Evolutionary conservation across 1,284 basidiomycete species (phyloP).

Genomic region (Anthracocystis walkeri): DNA sequence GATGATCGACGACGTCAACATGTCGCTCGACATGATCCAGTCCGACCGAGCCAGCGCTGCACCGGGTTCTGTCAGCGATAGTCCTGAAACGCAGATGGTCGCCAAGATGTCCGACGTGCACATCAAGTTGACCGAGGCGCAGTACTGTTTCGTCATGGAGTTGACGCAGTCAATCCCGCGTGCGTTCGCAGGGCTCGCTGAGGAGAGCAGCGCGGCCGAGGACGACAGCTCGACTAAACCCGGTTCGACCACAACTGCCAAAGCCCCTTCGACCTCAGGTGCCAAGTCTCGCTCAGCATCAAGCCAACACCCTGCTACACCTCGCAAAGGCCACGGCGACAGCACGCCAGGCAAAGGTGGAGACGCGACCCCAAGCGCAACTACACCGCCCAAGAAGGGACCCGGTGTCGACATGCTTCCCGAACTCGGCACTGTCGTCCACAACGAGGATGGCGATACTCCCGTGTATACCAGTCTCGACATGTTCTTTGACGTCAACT

Average conservation of each 20-base stretch:
- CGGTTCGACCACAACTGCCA: conserved; percentile 35
- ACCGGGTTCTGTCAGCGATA: conserved; percentile 66
- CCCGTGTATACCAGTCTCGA: conserved; percentile 75
- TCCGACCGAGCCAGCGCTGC: conserved; percentile 29
- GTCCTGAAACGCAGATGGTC: conserved; percentile 71
- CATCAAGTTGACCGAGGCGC: conserved; percentile 87
- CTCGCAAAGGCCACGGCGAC: conserved; percentile 10
- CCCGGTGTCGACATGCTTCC: conserved; percentile 72
- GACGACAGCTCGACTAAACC: conserved; percentile 23
- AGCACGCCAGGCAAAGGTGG: conserved; percentile 23
- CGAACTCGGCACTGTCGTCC: conserved; percentile 71
- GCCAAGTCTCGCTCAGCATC: conserved; percentile 20
- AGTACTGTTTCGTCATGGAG: conserved; percentile 83
- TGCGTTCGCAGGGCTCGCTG: conserved; percentile 72
- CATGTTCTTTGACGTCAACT: conserved; percentile 79
- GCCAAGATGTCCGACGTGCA: conserved; percentile 90
- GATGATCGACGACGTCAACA: conserved; percentile 91
- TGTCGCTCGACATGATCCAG: conserved; percentile 81
- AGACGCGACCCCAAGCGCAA: conserved; percentile 7
- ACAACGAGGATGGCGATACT: conserved; percentile 46
- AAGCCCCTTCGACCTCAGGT: conserved; percentile 1
- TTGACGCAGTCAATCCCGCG: conserved; percentile 81
- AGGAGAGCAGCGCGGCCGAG: conserved; percentile 65
- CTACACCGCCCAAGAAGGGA: conserved; percentile 32
- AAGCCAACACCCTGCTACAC: conserved; percentile 15